Evolutionary conservation across 306 rosid genomes (phyloP), one percentile per base, ranked within the genome.

Genomic region (Prunus fruticosa): DNA sequence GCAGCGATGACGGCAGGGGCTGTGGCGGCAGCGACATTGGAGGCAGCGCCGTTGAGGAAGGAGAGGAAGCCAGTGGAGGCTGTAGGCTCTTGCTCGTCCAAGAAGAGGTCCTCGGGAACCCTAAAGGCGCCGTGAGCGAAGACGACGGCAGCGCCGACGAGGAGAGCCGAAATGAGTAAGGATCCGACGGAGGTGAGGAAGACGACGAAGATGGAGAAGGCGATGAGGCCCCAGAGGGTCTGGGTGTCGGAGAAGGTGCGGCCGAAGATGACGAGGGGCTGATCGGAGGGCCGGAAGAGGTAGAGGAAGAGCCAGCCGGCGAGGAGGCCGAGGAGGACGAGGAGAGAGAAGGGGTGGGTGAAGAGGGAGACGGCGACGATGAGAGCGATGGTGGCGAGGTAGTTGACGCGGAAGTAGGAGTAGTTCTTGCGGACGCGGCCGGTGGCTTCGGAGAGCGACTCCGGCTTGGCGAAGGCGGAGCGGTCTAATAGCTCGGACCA

Each of bases 121-220:
- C 99, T 87, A 62, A 92, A 80, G 0, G 99, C 96, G 16, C 97
- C 99, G 75, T 95, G 99, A 27, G 81, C 82, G 64, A 88, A 87
- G 13, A 95, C 96, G 6, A 80, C 76, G 23, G 90, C 89, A 25
- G 79, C 80, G 7, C 97, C 93, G 14, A 87, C 82, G 79, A 88
- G 71, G 47, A 92, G 88, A 12, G 97, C 90, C 1, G 97, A 89
- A 66, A 92, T 78, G 34, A 95, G 81, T 9, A 92, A 78, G 0
- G 97, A 92, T 30, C 99, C 99, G 0, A 95, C 99, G 65, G 88
- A 88, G 80, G 97, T 95, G 67, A 95, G 91, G 73, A 95, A 92
- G 19, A 95, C 50, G 30, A 89, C 87, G 63, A 90, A 88, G 71
- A 88, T 62, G 65, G 89, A 88, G 45, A 89, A 74, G 0, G 30